These are phyloP conservation scores for Oryza brachyantha DNA, from an alignment of 176 grass and related monocot genomes.

Conservation along the genomic window DNA sequence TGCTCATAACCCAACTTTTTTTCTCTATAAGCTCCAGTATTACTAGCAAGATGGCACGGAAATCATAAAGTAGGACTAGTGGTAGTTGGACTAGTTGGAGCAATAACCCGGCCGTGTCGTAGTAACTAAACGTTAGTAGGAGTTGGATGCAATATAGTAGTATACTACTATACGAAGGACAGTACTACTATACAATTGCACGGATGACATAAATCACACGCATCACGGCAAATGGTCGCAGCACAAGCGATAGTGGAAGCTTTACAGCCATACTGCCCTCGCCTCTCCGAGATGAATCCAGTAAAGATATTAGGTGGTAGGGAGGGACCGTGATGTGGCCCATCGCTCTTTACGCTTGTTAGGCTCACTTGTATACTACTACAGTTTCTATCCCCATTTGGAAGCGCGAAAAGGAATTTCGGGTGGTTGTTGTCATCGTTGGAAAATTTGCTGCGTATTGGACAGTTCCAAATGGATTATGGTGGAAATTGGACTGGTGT, in stretches of 20 bases:
- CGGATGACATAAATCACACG: constrained; percentile 9
- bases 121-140: not conserved
- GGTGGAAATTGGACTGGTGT: not conserved
- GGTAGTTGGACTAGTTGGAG: constrained; percentile 10
- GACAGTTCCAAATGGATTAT: not conserved
- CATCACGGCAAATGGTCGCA: not conserved
- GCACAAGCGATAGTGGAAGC: not conserved
- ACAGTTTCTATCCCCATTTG: not conserved
- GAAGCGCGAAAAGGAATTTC: not conserved
- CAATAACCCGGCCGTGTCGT: not conserved
- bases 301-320: constrained; percentile 18
- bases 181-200: not conserved
- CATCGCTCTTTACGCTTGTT: constrained; percentile 9
- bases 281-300: not conserved
- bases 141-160: not conserved
- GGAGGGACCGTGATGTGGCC: constrained; percentile 2
- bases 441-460: not conserved
- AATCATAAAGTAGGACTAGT: not conserved
- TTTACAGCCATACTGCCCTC: constrained; percentile 23
- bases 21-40: not conserved
- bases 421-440: not conserved
- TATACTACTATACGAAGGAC: not conserved
- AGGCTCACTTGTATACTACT: not conserved
- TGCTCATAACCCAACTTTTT: too few relatives aligned
- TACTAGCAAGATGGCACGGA: not conserved